Conservation (phyloP, 257 asterid species). For the Solanum tacnaense region DNA sequence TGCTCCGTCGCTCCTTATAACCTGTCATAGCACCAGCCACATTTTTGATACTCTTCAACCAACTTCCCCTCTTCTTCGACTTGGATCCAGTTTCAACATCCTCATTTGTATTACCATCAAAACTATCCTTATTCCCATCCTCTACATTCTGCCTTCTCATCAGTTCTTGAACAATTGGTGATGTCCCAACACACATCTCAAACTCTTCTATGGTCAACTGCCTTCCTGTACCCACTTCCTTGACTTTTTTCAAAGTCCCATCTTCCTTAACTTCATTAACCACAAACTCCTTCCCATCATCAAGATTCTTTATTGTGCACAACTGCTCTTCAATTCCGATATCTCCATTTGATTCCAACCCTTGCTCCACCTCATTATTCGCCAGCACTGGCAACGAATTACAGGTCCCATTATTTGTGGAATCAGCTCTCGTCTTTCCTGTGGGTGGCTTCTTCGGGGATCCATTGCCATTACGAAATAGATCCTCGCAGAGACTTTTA, state of each 20-base stretch:
- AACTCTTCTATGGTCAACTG: slow-evolving; percentile 91
- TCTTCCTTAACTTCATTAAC: slow-evolving; percentile 91
- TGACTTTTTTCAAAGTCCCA: slow-evolving; percentile 84
- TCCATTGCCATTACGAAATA: slow-evolving; percentile 11
- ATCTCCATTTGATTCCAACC: not conserved
- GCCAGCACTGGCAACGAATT: not conserved
- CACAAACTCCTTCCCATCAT: slow-evolving; percentile 89
- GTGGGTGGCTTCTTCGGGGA: slow-evolving; percentile 29
- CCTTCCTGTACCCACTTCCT: slow-evolving; percentile 88
- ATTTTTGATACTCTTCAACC: slow-evolving; percentile 73
- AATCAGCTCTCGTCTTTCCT: slow-evolving; percentile 16
- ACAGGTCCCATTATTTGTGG: slow-evolving; percentile 2
- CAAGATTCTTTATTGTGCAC: slow-evolving; percentile 82
- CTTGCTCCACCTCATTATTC: slow-evolving; percentile 8
- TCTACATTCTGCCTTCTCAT: slow-evolving; percentile 95
- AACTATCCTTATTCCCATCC: slow-evolving; percentile 52
- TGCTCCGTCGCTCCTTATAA: slow-evolving; percentile 66
- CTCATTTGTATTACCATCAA: slow-evolving; percentile 39
- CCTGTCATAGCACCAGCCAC: slow-evolving; percentile 75
- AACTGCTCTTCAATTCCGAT: slow-evolving; percentile 26
- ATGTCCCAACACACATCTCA: slow-evolving; percentile 89
- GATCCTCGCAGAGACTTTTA: slow-evolving; percentile 8
- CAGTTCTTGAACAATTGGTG: slow-evolving; percentile 91
- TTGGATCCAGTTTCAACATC: slow-evolving; percentile 43
- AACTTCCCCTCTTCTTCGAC: slow-evolving; percentile 60